phyloP scores from a whole-genome alignment of 176 grass and related monocot genomes.

The Panicum miliaceum region DNA sequence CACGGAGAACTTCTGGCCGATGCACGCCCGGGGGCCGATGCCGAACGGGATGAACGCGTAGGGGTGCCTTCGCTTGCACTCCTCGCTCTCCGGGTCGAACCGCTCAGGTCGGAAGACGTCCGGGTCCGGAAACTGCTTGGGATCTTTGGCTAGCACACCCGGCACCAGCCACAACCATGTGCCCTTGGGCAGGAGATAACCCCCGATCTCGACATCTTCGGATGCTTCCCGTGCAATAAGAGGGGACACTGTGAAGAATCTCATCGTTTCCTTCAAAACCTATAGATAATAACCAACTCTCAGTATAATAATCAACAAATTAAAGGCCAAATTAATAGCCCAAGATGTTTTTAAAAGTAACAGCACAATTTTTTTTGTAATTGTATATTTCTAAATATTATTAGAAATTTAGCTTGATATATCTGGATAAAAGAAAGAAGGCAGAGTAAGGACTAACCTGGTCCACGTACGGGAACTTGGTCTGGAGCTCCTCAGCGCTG shows the following conservation, averaged over 20 bases:
- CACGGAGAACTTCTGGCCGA: constrained; percentile 66
- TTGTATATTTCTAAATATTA: no score
- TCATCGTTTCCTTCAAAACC: constrained; percentile 71
- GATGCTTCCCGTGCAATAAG: constrained; percentile 58
- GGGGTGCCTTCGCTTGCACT: constrained; percentile 61
- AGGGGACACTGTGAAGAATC: constrained; percentile 57
- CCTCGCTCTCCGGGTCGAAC: constrained; percentile 55
- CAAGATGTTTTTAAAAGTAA: no score
- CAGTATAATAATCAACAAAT: background rate
- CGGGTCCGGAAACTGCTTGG: constrained; percentile 55
- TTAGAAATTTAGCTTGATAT: no score
- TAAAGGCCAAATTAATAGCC: no score
- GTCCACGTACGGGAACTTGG: constrained; percentile 65
- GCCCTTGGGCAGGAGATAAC: constrained; percentile 65
- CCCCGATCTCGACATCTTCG: constrained; percentile 57
- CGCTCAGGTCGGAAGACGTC: constrained; percentile 52
- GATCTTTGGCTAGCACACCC: constrained; percentile 65
- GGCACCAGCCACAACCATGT: constrained; percentile 75
- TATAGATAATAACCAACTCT: background rate
- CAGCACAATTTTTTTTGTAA: no score
- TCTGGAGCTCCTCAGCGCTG: constrained; percentile 45
- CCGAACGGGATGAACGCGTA: constrained; percentile 78
- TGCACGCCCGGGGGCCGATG: constrained; percentile 62
- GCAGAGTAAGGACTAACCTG: constrained; percentile 24
- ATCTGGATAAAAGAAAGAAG: no score